phyloP scores from a whole-genome alignment of 495 filamentous ascomycete species.

The Aspergillus kassunensis region DNA sequence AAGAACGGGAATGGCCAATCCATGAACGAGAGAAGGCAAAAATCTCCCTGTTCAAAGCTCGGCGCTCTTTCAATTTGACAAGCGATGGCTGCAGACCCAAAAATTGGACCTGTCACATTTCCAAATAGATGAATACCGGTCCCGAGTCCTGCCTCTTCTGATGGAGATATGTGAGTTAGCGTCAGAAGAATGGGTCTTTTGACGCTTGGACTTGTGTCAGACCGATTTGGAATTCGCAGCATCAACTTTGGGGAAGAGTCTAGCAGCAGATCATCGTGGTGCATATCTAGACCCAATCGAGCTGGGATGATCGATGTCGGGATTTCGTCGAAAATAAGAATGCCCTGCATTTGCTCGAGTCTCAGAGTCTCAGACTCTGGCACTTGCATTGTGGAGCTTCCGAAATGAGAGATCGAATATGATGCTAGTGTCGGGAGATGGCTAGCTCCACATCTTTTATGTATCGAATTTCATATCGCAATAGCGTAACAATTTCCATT shows the following conservation, averaged over 20 bases:
- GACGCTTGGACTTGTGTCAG: background rate
- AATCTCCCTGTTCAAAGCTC: background rate
- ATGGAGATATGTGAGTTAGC: slow-evolving; percentile 5
- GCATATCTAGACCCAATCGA: background rate
- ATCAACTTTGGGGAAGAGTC: slow-evolving; percentile 3
- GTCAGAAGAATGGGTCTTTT: slow-evolving; percentile 2
- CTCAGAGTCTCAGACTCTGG: background rate
- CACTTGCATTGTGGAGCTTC: too few relatives aligned
- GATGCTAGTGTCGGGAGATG: background rate
- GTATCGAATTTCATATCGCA: slow-evolving; percentile 12
- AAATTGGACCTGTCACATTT: slow-evolving; percentile 19
- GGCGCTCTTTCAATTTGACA: slow-evolving; percentile 5
- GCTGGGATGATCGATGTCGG: background rate
- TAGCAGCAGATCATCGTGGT: background rate
- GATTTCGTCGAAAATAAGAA: slow-evolving; percentile 5
- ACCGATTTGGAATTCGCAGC: slow-evolving; percentile 8
- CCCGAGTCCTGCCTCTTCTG: background rate
- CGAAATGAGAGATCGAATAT: background rate
- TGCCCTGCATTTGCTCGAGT: slow-evolving; percentile 3
- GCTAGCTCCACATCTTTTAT: slow-evolving; percentile 17
- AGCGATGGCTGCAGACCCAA: slow-evolving; percentile 1
- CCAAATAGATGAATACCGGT: slow-evolving; percentile 12
- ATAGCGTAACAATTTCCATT: slow-evolving; percentile 8
- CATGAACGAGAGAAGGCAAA: background rate
- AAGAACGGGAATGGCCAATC: background rate